A percentile compares a stretch with the other conserved stretches of the same genome.
phyloP scores from a whole-genome alignment of 2,329 filamentous ascomycete genomes.

The Rutstroemia sp. region DNA sequence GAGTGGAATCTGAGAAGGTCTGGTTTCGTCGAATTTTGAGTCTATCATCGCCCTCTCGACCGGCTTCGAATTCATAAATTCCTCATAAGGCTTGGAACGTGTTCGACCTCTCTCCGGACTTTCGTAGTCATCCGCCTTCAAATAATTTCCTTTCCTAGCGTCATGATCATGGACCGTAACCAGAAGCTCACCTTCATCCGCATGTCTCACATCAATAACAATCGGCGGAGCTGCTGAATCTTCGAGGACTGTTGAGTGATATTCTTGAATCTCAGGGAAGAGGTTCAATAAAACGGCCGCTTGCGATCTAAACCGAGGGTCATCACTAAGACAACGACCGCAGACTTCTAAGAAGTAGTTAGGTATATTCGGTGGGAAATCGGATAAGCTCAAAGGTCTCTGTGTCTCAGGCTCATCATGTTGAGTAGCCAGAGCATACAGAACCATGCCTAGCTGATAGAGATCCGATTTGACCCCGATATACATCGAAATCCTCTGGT shows the following conservation, averaged over 20 bases:
- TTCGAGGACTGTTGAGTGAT: slow-evolving; percentile 7
- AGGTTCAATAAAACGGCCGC: slow-evolving; percentile 63
- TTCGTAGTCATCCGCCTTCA: slow-evolving; percentile 10
- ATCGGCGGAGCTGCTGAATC: slow-evolving; percentile 17
- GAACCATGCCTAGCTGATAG: slow-evolving; percentile 89
- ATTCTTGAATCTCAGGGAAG: slow-evolving; percentile 48
- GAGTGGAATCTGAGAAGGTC: slow-evolving; percentile 6
- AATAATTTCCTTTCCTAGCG: background rate
- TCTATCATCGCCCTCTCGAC: background rate
- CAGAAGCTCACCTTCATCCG: slow-evolving; percentile 6
- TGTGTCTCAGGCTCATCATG: slow-evolving; percentile 85
- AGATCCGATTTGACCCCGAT: slow-evolving; percentile 97
- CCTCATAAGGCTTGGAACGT: slow-evolving; percentile 17
- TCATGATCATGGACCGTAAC: slow-evolving; percentile 6
- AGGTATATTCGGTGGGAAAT: slow-evolving; percentile 57
- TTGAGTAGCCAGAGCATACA: slow-evolving; percentile 84
- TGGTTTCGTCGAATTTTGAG: background rate
- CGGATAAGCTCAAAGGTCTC: slow-evolving; percentile 56
- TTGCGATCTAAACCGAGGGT: slow-evolving; percentile 64
- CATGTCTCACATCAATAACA: slow-evolving; percentile 24
- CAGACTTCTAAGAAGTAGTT: slow-evolving; percentile 79
- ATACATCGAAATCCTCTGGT: slow-evolving; percentile 90
- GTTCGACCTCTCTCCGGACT: slow-evolving; percentile 27
- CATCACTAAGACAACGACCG: slow-evolving; percentile 59
- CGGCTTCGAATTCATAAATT: background rate